Evolutionary conservation across 148 eudicot genomes (phyloP).

Genomic region (Salicornia ramosissima): DNA sequence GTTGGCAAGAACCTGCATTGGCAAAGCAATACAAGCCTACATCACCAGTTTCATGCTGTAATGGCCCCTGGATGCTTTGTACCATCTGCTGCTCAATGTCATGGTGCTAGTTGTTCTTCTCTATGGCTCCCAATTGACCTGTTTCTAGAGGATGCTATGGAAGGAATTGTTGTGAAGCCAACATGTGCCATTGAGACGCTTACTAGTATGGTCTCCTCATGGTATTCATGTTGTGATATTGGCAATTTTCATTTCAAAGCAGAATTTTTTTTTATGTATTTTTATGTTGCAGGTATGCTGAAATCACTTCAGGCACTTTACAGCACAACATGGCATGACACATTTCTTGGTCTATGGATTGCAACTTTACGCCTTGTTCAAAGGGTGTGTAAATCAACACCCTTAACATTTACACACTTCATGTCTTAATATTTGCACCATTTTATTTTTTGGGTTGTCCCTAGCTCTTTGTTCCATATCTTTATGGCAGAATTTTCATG

Average conservation of each 20-base stretch:
- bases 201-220: slow-evolving; percentile 44
- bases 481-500: too few species aligned
- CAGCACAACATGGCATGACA: slow-evolving; percentile 76
- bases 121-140: slow-evolving; percentile 89
- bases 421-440: too few species aligned
- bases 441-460: too few species aligned
- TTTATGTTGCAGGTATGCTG: slow-evolving; percentile 48
- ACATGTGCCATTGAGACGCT: slow-evolving; percentile 83
- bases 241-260: neutral
- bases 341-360: slow-evolving; percentile 83
- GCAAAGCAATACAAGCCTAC: slow-evolving; percentile 53
- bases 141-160: slow-evolving; percentile 90
- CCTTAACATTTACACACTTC: neutral
- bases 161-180: slow-evolving; percentile 58
- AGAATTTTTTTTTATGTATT: neutral
- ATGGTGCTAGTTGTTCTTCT: slow-evolving; percentile 58
- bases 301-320: slow-evolving; percentile 82
- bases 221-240: slow-evolving; percentile 5
- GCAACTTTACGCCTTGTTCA: slow-evolving; percentile 89
- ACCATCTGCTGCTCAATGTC: slow-evolving; percentile 54
- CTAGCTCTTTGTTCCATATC: too few species aligned
- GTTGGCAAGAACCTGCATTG: slow-evolving; percentile 43
- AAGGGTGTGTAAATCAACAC: slow-evolving; percentile 50
- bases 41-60: slow-evolving; percentile 65
- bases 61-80: slow-evolving; percentile 63